Base-by-base conservation (phyloP, 177 flowering plant genomes). In the Telopea speciosissima region DNA sequence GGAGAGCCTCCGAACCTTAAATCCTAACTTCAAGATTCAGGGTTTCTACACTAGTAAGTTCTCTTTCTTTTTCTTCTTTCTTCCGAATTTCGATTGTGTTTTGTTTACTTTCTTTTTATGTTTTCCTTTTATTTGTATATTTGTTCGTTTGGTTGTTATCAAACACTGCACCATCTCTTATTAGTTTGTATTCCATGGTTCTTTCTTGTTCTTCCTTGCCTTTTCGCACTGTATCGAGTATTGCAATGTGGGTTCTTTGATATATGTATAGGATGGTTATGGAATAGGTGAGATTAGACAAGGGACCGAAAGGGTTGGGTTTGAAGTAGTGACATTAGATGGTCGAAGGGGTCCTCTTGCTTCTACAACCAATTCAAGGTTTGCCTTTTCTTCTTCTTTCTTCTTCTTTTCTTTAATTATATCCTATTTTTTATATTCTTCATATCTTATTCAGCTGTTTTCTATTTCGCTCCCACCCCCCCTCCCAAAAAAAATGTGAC, bases 261-360 rank as follows among this genome's bases (percentile, higher is more conserved):
- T 49, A 49, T 49, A 49, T 49, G 19, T 49, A 49, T 49, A 49
- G 54, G 17, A 49, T 49, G 23, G 44, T 42, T 24, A 11, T 23
- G 44, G 33, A 40, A 36, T 59, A 89, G 97, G 92, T 72, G 97
- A 90, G 75, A 69, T 90, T 44, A 87, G 96, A 75, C 76, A 82
- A 81, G 89, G 86, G 45, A 63, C 73, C 44, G 88, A 90, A 68
- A 86, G 97, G 75, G 91, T 87, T 24, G 95, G 97, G 23, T 91
- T 92, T 75, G 89, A 92, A 70, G 96, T 89, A 64, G 89, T 89
- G n/a, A 91, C 93, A 1, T 62, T 86, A 40, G 88, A 87, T 81
- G 92, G 89, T 26, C 88, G 87, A 44, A 81, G 19, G 61, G 90
- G 80, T 24, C 83, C 80, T 26, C 88, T 92, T 56, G 91, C 96